A percentile compares a stretch with the other conserved stretches of the same genome.
Conservation (phyloP, 75 land plant genomes). For the Picea glauca region DNA sequence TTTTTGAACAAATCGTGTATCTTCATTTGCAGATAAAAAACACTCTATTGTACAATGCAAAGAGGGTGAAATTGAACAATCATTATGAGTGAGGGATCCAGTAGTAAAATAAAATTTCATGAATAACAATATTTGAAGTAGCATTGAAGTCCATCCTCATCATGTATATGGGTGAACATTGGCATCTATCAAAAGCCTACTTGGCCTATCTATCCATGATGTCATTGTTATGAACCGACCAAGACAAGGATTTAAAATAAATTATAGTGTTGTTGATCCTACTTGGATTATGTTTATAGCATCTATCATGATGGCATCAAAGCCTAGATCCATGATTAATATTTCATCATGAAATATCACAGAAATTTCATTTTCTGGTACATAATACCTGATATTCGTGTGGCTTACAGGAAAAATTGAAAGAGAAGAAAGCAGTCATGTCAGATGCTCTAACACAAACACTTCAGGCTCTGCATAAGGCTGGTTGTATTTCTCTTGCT, state of each 20-base stretch:
- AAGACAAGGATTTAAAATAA: not conserved
- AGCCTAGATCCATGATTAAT: not conserved
- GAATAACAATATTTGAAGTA: not conserved
- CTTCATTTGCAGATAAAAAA: not conserved
- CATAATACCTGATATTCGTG: not conserved
- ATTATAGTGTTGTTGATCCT: not conserved
- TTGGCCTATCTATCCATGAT: not conserved
- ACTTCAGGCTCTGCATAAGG: constrained; percentile 29
- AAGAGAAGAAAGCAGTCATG: constrained; percentile 48
- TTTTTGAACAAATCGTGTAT: not conserved
- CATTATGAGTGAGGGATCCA: not conserved
- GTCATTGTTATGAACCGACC: not conserved
- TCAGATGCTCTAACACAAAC: constrained; percentile 38
- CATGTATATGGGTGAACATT: not conserved
- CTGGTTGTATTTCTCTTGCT: constrained; percentile 35
- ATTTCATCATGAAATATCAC: not conserved
- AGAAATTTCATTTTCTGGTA: not conserved
- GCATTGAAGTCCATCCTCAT: not conserved
- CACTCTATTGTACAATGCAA: not conserved
- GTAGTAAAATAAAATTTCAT: not conserved
- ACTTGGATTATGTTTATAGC: not conserved
- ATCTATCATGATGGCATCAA: not conserved
- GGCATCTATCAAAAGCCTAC: not conserved
- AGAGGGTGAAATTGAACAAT: not conserved
- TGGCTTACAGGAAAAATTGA: constrained; percentile 34